Evolutionary conservation across 768 basidiomycete species (phyloP).

Genomic region (Lactarius akahatsu): DNA sequence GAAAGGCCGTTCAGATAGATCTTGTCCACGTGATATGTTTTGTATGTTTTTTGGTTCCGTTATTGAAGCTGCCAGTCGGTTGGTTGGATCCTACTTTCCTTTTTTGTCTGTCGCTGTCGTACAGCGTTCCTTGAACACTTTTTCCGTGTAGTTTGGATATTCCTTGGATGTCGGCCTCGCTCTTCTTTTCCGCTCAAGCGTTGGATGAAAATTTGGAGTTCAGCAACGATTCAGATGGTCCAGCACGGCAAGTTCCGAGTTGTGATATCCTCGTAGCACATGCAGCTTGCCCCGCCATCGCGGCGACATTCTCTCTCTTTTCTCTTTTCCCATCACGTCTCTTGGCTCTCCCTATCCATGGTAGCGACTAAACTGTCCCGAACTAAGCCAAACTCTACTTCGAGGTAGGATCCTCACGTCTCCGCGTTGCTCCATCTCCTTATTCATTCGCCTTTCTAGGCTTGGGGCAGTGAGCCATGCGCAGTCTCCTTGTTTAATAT

Average conservation of each 20-base stretch:
- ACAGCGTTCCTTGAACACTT: slow-evolving; percentile 22
- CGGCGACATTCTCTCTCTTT: slow-evolving; percentile 13
- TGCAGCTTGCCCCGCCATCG: slow-evolving; percentile 6
- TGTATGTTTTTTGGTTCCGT: slow-evolving; percentile 11
- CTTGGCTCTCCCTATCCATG: slow-evolving; percentile 12
- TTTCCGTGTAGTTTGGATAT: slow-evolving; percentile 21
- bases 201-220: slow-evolving; percentile 17
- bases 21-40: slow-evolving; percentile 14
- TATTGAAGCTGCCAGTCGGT: not conserved
- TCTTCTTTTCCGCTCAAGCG: slow-evolving; percentile 14
- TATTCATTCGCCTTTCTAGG: slow-evolving; percentile 25
- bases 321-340: slow-evolving; percentile 14
- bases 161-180: slow-evolving; percentile 22
- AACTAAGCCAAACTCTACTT: slow-evolving; percentile 8
- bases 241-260: slow-evolving; percentile 23
- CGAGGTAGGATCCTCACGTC: slow-evolving; percentile 21
- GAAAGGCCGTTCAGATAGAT: not conserved
- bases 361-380: slow-evolving; percentile 24
- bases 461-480: slow-evolving; percentile 18
- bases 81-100: slow-evolving; percentile 15
- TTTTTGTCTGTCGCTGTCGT: slow-evolving; percentile 16
- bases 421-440: slow-evolving; percentile 17
- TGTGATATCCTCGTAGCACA: slow-evolving; percentile 12
- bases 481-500: slow-evolving; percentile 21
- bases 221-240: slow-evolving; percentile 15